Evolutionary conservation across 2,329 filamentous ascomycete genomes (phyloP), one percentile per base, ranked within the genome.

Genomic region (Biscogniauxia mediterranea): DNA sequence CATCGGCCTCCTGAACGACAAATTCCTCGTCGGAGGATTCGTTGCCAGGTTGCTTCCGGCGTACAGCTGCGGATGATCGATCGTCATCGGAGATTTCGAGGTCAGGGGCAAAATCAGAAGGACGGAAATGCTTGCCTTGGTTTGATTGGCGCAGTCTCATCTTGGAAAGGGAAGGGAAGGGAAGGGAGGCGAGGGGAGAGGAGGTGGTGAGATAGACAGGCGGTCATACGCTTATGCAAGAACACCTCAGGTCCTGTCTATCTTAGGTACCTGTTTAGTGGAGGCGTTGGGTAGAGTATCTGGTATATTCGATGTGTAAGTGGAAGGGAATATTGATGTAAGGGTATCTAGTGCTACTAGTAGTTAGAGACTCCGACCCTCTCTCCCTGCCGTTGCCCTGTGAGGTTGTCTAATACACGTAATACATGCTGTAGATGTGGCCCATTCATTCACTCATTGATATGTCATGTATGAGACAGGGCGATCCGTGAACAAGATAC

Each of bases 141-240:
- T 74, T 73, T 60, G 71, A 70, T 62, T 68, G 66, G 60, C 72
- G 69, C 55, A 71, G 69, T 57, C 67, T 67, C 73, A 74, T 74
- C 50, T 56, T 56, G 64, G 53, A 60, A 52, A 60, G 32, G 55
- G 13, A 58, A 57, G 20, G 21, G 21, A 57, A 56, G 52, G 28
- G 57, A 55, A 42, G 19, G 20, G 15, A 54, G 54, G 26, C 7
- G 54, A 55, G 19, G 55, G 17, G 7, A 2, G 11, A 20, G 17
- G 28, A 32, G 28, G 28, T 32, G 7, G 38, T 46, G 38, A 46
- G 38, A 46, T 46, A 46, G 54, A n/a, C 32, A 49, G 28, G 28
- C 11, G 28, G 50, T 32, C 20, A 38, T 25, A 23, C 64, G 64
- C 62, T 62, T 62, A 60, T 46, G 53, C 56, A 55, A 56, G 49